These are phyloP conservation scores for Skeletonema grethae DNA, from an alignment of 108 stramenopile species.

Conservation along the genomic window DNA sequence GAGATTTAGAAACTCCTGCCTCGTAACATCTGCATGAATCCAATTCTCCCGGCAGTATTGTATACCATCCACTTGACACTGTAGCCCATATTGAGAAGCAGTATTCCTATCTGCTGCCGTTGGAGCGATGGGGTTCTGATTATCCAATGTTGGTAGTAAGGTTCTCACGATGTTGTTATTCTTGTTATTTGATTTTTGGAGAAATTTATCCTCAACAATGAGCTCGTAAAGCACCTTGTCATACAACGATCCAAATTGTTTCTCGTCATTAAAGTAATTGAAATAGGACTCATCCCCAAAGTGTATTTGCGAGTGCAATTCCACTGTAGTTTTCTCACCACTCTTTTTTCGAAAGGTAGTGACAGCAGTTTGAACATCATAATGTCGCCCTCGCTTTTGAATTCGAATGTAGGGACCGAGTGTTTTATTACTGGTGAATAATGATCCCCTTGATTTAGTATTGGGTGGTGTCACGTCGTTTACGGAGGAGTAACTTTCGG, in stretches of 20 bases:
- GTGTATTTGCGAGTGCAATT: constrained; percentile 79
- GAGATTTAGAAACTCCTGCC: constrained; percentile 62
- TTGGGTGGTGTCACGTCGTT: not conserved
- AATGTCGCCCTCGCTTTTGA: constrained; percentile 36
- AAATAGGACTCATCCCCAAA: constrained; percentile 68
- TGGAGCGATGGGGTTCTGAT: constrained; percentile 56
- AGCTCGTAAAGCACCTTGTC: constrained; percentile 73
- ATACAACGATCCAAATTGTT: constrained; percentile 42
- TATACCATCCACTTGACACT: constrained; percentile 74
- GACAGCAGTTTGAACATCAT: constrained; percentile 69
- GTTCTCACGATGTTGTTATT: not conserved
- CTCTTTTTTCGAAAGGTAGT: constrained; percentile 56
- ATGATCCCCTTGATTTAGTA: not conserved
- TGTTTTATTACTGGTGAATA: not conserved
- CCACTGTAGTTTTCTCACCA: constrained; percentile 28
- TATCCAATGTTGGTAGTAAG: not conserved
- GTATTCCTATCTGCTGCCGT: constrained; percentile 58
- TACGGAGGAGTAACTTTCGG: not conserved
- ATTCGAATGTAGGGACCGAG: constrained; percentile 40
- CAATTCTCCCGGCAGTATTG: constrained; percentile 61
- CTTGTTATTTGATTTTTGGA: constrained; percentile 3
- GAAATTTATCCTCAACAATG: constrained; percentile 61
- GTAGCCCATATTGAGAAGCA: constrained; percentile 61
- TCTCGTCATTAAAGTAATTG: constrained; percentile 58
- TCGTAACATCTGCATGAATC: constrained; percentile 75